Percentiles rank a stretch among this genome's conserved stretches.
These are phyloP conservation scores for Mortierella sp. DNA, from an alignment of 371 early-diverging fungal species.

Conservation along the genomic window DNA sequence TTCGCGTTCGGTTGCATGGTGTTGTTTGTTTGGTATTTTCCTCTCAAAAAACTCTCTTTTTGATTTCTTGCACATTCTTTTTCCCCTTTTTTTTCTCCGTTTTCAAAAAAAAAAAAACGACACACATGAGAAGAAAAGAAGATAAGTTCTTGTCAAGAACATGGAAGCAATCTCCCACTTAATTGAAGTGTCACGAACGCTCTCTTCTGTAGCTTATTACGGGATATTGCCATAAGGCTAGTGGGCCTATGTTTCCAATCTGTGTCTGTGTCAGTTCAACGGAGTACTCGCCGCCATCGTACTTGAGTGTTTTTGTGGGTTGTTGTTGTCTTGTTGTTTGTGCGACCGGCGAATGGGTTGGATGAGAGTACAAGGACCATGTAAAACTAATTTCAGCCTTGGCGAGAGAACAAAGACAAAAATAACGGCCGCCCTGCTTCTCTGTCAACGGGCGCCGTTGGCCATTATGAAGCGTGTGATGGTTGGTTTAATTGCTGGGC, in stretches of 20 bases:
- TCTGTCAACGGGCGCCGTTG: not conserved
- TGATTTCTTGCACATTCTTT: not conserved
- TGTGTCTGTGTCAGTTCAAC: not conserved
- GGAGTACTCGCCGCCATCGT: not conserved
- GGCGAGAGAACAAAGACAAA: not conserved
- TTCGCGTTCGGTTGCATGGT: conserved; percentile 8
- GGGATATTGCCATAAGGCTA: not conserved
- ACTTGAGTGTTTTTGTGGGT: not conserved
- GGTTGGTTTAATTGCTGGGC: not conserved
- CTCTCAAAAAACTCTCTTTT: not conserved
- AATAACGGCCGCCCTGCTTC: conserved; percentile 8
- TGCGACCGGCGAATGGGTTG: conserved; percentile 2
- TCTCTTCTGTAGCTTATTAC: not conserved
- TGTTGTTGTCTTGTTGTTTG: not conserved
- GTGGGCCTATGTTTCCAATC: conserved; percentile 3
- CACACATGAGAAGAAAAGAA: too few species aligned
- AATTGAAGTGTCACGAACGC: not conserved
- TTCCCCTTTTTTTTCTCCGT: not conserved
- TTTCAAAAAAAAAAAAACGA: not conserved
- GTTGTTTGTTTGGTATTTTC: not conserved
- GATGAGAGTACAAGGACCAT: not conserved
- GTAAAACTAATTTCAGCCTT: not conserved
- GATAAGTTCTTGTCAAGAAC: too few species aligned
- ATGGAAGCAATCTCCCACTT: conserved; percentile 3
- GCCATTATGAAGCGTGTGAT: not conserved